A percentile compares a stretch with the other conserved stretches of the same genome.
Conservation (phyloP, 164 flowering plant species). For the Kingdonia uniflora region DNA sequence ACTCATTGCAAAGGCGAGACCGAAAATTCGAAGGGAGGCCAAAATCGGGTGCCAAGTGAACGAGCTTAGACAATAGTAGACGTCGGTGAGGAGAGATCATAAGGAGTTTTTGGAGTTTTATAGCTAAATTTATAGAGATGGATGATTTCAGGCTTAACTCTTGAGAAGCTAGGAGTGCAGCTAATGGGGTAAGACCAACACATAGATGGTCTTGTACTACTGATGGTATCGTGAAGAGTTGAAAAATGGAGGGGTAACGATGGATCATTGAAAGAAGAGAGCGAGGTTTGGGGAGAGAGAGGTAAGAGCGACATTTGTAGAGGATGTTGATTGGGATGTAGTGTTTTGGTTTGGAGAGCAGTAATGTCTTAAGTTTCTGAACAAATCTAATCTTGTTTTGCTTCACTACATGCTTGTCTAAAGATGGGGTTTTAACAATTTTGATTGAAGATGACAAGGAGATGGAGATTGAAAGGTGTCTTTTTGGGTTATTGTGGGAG, state of each 20-base stretch:
- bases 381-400: conserved; percentile 69
- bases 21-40: conserved; percentile 86
- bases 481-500: background rate
- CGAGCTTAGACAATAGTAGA: conserved; percentile 72
- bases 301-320: conserved; percentile 71
- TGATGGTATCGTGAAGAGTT: conserved; percentile 45
- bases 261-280: conserved; percentile 61
- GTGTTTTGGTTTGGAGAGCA: conserved; percentile 84
- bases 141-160: conserved; percentile 36
- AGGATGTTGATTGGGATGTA: conserved; percentile 56
- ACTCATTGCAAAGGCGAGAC: conserved; percentile 72
- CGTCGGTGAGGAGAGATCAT: conserved; percentile 80
- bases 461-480: conserved; percentile 4
- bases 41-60: conserved; percentile 81
- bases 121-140: conserved; percentile 33
- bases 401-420: conserved; percentile 60
- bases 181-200: conserved; percentile 70
- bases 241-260: conserved; percentile 77
- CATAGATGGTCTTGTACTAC: conserved; percentile 43
- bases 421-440: conserved; percentile 36
- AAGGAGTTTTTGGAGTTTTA: conserved; percentile 78
- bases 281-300: conserved; percentile 40
- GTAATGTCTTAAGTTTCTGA: conserved; percentile 69
- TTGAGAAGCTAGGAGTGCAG: conserved; percentile 38
- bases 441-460: conserved; percentile 24